These are phyloP conservation scores for Eutypella sp. DNA, from an alignment of 2,329 filamentous ascomycete genomes.

Conservation along the genomic window DNA sequence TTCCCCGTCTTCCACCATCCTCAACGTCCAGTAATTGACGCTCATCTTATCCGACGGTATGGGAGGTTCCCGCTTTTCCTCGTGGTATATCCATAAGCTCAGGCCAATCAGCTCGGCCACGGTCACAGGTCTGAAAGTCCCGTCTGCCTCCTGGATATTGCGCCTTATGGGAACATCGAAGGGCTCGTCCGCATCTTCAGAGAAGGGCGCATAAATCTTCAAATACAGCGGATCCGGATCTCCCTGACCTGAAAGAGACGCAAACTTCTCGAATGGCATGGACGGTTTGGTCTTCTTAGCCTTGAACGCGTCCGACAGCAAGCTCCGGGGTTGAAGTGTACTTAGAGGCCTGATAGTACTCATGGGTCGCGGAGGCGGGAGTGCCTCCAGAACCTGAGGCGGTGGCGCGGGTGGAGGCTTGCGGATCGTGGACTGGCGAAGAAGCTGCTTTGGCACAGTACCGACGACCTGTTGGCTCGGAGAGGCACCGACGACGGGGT, in stretches of 20 bases:
- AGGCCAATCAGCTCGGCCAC: slow-evolving; percentile 80
- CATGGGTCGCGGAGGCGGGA: slow-evolving; percentile 67
- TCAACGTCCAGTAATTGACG: slow-evolving; percentile 76
- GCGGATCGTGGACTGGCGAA: slow-evolving; percentile 58
- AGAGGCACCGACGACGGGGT: slow-evolving; percentile 50
- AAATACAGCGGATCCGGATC: slow-evolving; percentile 72
- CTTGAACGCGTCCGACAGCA: slow-evolving; percentile 67
- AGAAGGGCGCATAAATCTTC: slow-evolving; percentile 72
- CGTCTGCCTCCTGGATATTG: slow-evolving; percentile 63
- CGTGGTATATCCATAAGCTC: slow-evolving; percentile 70
- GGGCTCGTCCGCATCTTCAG: slow-evolving; percentile 57
- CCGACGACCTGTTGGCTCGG: slow-evolving; percentile 55
- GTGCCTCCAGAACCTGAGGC: slow-evolving; percentile 54
- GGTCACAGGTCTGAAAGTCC: slow-evolving; percentile 57
- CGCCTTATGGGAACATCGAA: slow-evolving; percentile 69
- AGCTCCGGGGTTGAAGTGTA: slow-evolving; percentile 63
- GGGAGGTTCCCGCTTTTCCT: slow-evolving; percentile 67
- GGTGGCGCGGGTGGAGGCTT: slow-evolving; percentile 54
- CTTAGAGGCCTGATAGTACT: slow-evolving; percentile 61
- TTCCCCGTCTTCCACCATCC: slow-evolving; percentile 81
- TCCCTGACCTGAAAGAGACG: slow-evolving; percentile 70
- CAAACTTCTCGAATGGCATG: slow-evolving; percentile 73
- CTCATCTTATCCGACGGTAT: slow-evolving; percentile 63
- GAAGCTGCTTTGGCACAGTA: slow-evolving; percentile 58
- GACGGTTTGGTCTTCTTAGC: slow-evolving; percentile 65